A percentile compares a stretch with the other conserved stretches of the same genome.
Evolutionary conservation across 1,284 basidiomycete genomes (phyloP).

Genomic region (Takashimella tepidaria): DNA sequence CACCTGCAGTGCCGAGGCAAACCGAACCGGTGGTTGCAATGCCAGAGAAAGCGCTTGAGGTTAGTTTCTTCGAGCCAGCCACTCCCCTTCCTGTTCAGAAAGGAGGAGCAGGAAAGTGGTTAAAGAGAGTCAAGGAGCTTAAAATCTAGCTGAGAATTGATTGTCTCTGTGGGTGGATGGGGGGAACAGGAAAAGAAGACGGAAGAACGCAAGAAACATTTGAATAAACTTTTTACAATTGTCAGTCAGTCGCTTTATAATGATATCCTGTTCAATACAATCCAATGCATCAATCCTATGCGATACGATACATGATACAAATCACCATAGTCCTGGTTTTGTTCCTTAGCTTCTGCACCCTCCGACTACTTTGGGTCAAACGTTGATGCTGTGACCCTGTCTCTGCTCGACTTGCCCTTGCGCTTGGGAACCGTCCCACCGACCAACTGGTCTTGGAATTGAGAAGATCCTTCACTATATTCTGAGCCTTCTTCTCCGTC

Average conservation of each 20-base stretch:
- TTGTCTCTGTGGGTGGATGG: too few species aligned
- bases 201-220: too few species aligned
- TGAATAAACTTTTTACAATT: too few species aligned
- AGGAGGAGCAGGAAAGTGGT: slow-evolving; percentile 15
- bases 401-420: slow-evolving; percentile 8
- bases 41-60: neutral
- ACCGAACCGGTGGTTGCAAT: neutral
- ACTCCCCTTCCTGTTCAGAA: slow-evolving; percentile 14
- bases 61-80: slow-evolving; percentile 28
- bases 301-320: neutral
- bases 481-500: slow-evolving; percentile 10
- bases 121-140: slow-evolving; percentile 19
- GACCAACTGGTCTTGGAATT: neutral
- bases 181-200: too few species aligned
- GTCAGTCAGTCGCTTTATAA: too few species aligned
- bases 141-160: neutral
- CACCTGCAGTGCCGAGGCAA: slow-evolving; percentile 11
- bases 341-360: too few species aligned
- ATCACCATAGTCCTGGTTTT: too few species aligned
- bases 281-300: too few species aligned
- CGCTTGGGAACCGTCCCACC: neutral
- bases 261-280: too few species aligned
- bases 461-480: neutral
- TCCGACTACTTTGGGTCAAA: slow-evolving; percentile 10
- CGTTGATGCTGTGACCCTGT: slow-evolving; percentile 18